phyloP scores from a whole-genome alignment of 139 green algal genomes.

The Choricystis sp. region DNA sequence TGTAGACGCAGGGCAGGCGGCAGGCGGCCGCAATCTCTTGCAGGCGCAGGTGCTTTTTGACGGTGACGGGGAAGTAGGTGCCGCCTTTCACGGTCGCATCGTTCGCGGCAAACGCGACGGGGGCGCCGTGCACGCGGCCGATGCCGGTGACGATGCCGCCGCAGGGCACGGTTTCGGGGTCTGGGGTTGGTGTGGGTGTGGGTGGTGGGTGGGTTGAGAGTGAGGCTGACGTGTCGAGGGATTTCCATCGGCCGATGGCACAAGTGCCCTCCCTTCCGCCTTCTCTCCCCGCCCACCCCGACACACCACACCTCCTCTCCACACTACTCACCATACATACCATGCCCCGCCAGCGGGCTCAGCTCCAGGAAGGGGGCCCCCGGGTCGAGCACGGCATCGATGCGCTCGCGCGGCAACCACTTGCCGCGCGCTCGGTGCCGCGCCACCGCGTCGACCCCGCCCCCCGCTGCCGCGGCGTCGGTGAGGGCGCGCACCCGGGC shows the following conservation, averaged over 20 bases:
- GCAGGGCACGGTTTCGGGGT: constrained; percentile 56
- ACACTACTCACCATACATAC: constrained; percentile 47
- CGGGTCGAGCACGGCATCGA: constrained; percentile 52
- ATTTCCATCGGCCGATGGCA: no score
- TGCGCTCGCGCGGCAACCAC: constrained; percentile 49
- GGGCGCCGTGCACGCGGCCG: constrained; percentile 50
- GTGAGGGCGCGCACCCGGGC: constrained; percentile 9
- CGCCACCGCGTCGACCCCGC: constrained; percentile 34
- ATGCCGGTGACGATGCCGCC: constrained; percentile 83
- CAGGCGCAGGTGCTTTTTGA: constrained; percentile 82
- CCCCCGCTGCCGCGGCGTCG: constrained; percentile 12
- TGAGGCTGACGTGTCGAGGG: no score
- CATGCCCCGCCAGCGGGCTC: constrained; percentile 53
- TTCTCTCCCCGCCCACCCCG: neutral
- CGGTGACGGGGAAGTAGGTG: constrained; percentile 91
- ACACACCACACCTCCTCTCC: neutral
- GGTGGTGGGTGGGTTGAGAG: neutral
- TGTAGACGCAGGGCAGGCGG: constrained; percentile 81
- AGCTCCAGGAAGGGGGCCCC: constrained; percentile 77
- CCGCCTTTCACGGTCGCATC: constrained; percentile 80
- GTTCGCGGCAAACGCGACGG: constrained; percentile 76
- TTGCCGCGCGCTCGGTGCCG: constrained; percentile 39
- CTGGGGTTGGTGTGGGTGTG: constrained; percentile 11
- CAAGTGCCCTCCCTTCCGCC: no score
- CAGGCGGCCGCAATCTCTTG: constrained; percentile 77